A percentile compares a stretch with the other conserved stretches of the same genome.
Evolutionary conservation across 176 grass and related monocot species (phyloP).

Genomic region (Zoysia japonica): DNA sequence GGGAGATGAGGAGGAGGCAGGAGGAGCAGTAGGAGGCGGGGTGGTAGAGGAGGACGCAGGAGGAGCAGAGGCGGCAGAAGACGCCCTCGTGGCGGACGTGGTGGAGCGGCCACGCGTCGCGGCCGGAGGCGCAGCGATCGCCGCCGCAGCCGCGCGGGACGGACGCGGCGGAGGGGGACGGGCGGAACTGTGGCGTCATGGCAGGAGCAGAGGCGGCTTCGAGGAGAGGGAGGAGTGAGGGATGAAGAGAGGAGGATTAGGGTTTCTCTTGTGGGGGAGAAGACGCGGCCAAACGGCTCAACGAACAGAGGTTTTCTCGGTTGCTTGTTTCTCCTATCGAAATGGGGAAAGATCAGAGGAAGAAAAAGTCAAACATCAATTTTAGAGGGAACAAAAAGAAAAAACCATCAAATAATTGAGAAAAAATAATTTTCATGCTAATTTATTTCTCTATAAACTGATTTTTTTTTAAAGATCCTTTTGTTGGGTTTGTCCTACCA

Average conservation of each 20-base stretch:
- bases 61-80: slow-evolving; percentile 80
- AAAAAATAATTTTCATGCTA: not conserved
- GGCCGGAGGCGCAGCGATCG: slow-evolving; percentile 55
- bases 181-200: slow-evolving; percentile 40
- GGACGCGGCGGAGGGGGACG: not conserved
- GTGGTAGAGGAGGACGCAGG: slow-evolving; percentile 83
- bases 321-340: not conserved
- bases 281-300: slow-evolving; percentile 48
- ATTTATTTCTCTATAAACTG: no score
- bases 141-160: slow-evolving; percentile 63
- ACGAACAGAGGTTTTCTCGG: not conserved
- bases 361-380: not conserved
- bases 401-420: not conserved
- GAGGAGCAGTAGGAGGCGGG: slow-evolving; percentile 66
- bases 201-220: slow-evolving; percentile 37
- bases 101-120: slow-evolving; percentile 93
- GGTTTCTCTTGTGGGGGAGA: slow-evolving; percentile 39
- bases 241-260: slow-evolving; percentile 40
- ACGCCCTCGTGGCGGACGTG: slow-evolving; percentile 75
- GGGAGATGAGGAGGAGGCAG: slow-evolving; percentile 69
- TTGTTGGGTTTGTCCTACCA: no score
- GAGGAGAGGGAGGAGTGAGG: not conserved
- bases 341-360: not conserved
- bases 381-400: not conserved
- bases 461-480: no score